A percentile compares a stretch with the other conserved stretches of the same genome.
Evolutionary conservation across 805 yeast genomes (phyloP).

Genomic region (Suhomyces sp.): DNA sequence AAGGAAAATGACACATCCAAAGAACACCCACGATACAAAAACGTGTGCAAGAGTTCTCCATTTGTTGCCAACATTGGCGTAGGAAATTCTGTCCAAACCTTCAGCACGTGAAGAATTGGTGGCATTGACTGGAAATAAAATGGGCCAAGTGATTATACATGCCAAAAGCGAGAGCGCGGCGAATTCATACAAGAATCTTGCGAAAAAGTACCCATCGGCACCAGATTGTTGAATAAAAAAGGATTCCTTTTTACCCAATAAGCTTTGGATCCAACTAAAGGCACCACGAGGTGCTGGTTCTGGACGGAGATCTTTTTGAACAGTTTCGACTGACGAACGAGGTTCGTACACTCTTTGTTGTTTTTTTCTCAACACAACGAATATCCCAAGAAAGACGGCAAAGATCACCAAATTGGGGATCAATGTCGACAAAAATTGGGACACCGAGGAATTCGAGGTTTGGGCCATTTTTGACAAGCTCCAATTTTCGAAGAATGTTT

Average conservation of each 20-base stretch:
- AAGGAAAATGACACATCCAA: slow-evolving; percentile 61
- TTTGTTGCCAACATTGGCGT: slow-evolving; percentile 59
- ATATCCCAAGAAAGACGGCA: slow-evolving; percentile 38
- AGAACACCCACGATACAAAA: slow-evolving; percentile 70
- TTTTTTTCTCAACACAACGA: slow-evolving; percentile 41
- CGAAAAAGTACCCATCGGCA: slow-evolving; percentile 72
- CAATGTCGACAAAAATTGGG: slow-evolving; percentile 49
- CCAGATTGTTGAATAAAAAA: slow-evolving; percentile 69
- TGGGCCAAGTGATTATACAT: slow-evolving; percentile 59
- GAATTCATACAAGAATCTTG: slow-evolving; percentile 61
- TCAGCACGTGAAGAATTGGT: slow-evolving; percentile 53
- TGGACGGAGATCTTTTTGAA: slow-evolving; percentile 45
- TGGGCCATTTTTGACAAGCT: not conserved
- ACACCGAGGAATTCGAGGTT: slow-evolving; percentile 34
- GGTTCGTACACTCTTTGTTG: slow-evolving; percentile 54
- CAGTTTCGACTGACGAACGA: slow-evolving; percentile 42
- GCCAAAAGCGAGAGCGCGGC: slow-evolving; percentile 51
- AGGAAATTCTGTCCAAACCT: slow-evolving; percentile 67
- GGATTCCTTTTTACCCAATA: slow-evolving; percentile 55
- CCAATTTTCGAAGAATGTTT: not conserved
- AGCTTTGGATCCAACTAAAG: slow-evolving; percentile 52
- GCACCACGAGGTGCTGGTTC: slow-evolving; percentile 45
- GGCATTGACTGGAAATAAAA: slow-evolving; percentile 71
- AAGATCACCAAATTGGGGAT: slow-evolving; percentile 44
- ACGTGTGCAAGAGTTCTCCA: slow-evolving; percentile 72